Base-by-base conservation (phyloP, 2,329 filamentous ascomycete genomes). In the Trichoderma atroviride region DNA sequence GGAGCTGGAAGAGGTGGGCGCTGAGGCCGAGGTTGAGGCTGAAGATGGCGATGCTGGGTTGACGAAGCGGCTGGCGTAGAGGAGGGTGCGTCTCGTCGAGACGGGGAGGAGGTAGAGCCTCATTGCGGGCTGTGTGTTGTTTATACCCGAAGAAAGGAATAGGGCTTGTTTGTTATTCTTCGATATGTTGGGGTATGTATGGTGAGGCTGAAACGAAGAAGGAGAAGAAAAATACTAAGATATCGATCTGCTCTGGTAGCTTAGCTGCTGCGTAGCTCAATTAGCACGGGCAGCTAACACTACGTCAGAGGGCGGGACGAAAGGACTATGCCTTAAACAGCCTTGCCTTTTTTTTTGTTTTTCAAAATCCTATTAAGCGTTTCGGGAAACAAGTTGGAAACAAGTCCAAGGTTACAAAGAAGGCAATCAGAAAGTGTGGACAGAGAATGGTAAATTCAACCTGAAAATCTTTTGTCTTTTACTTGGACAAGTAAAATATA, bases 21-120 rank as follows among this genome's bases (percentile, higher is more conserved):
- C 16, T n/a, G 40, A 43, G 16, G 40, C 40, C 7, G 40, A n/a
- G 16, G 40, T 43, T 9, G 40, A 43, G 40, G 40, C 19, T 43
- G 40, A 43, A 9, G 40, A 43, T 43, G 40, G 3, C 7, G 85
- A 82, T 10, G 84, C 81, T 13, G 55, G 22, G 76, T 89, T 85
- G 72, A 43, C 40, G 40, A 92, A 83, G 73, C 91, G 91, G 78
- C 97, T 92, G 81, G 93, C 96, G 84, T 97, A 98, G 76, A 99
- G 89, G 72, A 99, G 88, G 63, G 93, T 94, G 76, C 94, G 91
- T 77, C 92, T 89, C 73, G 94, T 97, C 70, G 95, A 97, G 75
- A 99, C 91, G 72, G 96, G 96, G 69, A 99, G 88, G 73, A 99
- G 89, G 82, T 94, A 97, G 80, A 99, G 87, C 79, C 94, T 92